These are phyloP conservation scores for Austroboletus sp. DNA, from an alignment of 1,284 basidiomycete species.

Conservation along the genomic window DNA sequence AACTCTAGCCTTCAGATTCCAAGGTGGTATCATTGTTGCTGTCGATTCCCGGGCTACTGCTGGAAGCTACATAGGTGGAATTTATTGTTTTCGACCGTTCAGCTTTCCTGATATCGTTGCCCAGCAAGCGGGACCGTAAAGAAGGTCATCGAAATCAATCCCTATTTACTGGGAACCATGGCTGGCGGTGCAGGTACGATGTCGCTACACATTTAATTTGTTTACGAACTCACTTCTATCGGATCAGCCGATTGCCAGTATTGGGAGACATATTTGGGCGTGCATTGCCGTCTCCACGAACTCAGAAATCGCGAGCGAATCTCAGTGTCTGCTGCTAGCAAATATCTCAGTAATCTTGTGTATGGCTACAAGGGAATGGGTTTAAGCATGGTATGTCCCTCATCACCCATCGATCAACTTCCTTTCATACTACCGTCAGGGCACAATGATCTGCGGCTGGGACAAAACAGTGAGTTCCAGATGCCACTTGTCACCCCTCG, in stretches of 20 bases:
- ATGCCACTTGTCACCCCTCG: conserved; percentile 1
- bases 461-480: conserved; percentile 80
- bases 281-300: conserved; percentile 95
- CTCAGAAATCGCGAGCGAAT: conserved; percentile 96
- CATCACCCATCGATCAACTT: background rate
- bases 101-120: conserved; percentile 3
- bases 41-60: conserved; percentile 97
- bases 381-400: conserved; percentile 78
- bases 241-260: conserved; percentile 80
- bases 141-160: conserved; percentile 99
- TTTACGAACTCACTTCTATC: conserved; percentile 5
- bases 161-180: conserved; percentile 97
- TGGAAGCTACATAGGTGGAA: conserved; percentile 89
- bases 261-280: conserved; percentile 98
- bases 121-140: conserved; percentile 91
- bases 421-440: conserved; percentile 42
- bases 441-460: conserved; percentile 99
- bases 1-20: conserved; percentile 93
- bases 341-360: conserved; percentile 94
- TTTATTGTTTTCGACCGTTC: background rate
- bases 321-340: conserved; percentile 95
- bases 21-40: conserved; percentile 95
- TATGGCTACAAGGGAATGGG: conserved; percentile 99
- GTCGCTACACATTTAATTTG: conserved; percentile 2
- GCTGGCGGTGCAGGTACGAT: conserved; percentile 89